Evolutionary conservation across 129 eudicot species (phyloP), one percentile per base, ranked within the genome.

Genomic region (Centella asiatica): DNA sequence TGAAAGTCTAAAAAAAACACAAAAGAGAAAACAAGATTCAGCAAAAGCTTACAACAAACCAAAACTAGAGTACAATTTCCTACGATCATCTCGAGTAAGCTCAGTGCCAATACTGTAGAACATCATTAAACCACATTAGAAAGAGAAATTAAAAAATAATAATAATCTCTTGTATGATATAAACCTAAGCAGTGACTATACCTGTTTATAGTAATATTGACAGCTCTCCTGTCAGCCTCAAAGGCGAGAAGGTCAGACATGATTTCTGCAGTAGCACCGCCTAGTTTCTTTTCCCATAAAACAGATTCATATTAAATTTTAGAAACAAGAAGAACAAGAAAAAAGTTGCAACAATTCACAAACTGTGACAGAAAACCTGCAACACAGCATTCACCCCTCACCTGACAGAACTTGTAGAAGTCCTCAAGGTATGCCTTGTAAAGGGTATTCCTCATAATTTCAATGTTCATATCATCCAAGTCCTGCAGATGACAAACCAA

Each of bases 381-480:
- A 19, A 46, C 4, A 46, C 2, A 5, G 13, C 4, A 27, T 45
- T 24, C 46, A 64, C 19, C 25, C n/a, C 55, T 62, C 49, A 81
- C 98, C 88, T 90, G 94, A 74, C 98, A 90, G 72, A 90, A 90
- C 57, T 69, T 76, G 80, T 90, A 83, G 75, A 90, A 90, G 58
- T 90, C 98, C 75, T 90, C 98, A 44, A 90, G 95, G 70, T 90
- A 90, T 72, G 98, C 98, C 81, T 90, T 90, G 73, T 90, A 90
- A n/a, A 90, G 84, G 29, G 98, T 90, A 55, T 90, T 90, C 69
- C 98, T 79, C 98, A 90, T 90, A 26, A 90, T 90, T 67, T 90
- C 98, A 28, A 90, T 90, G 85, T 90, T 90, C 98, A 90, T 90
- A 63, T 90, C 98, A 79, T 90, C 98, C 84, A 90, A 81, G 77